Conservation (phyloP, 2,329 filamentous ascomycete species). For the Pseudocercospora pini-densiflorae region DNA sequence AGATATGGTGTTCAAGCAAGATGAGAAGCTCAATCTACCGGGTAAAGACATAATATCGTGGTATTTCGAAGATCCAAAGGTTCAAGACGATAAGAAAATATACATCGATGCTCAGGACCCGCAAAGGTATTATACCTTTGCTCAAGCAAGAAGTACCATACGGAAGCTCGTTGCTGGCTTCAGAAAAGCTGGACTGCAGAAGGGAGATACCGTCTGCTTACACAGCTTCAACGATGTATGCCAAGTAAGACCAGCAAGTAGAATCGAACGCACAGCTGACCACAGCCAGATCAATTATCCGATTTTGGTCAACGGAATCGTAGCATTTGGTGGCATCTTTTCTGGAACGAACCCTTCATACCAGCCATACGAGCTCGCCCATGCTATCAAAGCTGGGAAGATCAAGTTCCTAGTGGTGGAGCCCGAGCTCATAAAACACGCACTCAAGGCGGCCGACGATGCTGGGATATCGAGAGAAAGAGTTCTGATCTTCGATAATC, state of each 20-base stretch:
- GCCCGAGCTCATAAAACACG: slow-evolving; percentile 36
- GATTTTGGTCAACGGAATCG: slow-evolving; percentile 32
- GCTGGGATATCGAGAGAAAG: slow-evolving; percentile 43
- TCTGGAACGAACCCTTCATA: slow-evolving; percentile 43
- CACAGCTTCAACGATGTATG: slow-evolving; percentile 52
- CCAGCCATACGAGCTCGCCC: slow-evolving; percentile 39
- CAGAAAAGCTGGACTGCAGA: slow-evolving; percentile 49
- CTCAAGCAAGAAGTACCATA: slow-evolving; percentile 49
- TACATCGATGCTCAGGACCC: slow-evolving; percentile 52
- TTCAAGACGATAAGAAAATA: slow-evolving; percentile 54
- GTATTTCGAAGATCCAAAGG: slow-evolving; percentile 54
- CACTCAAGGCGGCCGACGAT: slow-evolving; percentile 45
- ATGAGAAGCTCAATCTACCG: slow-evolving; percentile 41
- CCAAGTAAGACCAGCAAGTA: not conserved
- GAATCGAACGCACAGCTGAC: not conserved
- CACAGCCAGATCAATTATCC: slow-evolving; percentile 27
- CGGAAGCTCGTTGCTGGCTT: slow-evolving; percentile 58
- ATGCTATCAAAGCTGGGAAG: slow-evolving; percentile 37
- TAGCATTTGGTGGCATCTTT: slow-evolving; percentile 40
- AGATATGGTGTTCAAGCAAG: slow-evolving; percentile 27
- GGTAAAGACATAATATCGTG: slow-evolving; percentile 58
- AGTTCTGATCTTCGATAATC: slow-evolving; percentile 48
- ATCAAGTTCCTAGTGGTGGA: slow-evolving; percentile 39
- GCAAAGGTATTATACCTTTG: slow-evolving; percentile 48
- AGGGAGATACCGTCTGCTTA: slow-evolving; percentile 59